Conservation (phyloP, 2,329 filamentous ascomycete species). For the Ciborinia camelliae region DNA sequence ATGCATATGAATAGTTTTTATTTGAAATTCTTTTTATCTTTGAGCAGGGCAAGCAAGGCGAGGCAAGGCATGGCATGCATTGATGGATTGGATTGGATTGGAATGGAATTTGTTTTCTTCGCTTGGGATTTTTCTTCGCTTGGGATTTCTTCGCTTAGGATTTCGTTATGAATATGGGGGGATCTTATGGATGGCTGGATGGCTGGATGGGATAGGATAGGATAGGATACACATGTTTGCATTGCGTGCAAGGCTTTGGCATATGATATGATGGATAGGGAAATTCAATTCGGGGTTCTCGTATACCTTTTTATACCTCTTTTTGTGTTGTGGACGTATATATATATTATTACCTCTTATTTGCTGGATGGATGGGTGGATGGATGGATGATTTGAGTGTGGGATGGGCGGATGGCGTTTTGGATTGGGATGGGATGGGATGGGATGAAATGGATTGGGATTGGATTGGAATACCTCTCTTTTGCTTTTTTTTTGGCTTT, state of each 20-base stretch:
- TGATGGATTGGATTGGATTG: constrained; percentile 2
- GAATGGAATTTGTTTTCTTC: background rate
- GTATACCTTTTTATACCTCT: too few relatives aligned
- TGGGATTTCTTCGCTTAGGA: background rate
- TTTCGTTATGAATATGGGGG: too few relatives aligned
- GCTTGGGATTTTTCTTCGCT: background rate
- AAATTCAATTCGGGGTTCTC: background rate
- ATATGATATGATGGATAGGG: constrained; percentile 10
- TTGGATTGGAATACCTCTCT: too few relatives aligned
- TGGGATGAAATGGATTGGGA: background rate
- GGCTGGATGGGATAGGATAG: too few relatives aligned
- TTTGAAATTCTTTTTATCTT: background rate
- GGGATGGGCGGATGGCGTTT: background rate
- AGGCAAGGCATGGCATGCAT: too few relatives aligned
- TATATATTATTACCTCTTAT: too few relatives aligned
- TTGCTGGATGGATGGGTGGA: background rate
- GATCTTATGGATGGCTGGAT: constrained; percentile 7
- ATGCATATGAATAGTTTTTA: background rate
- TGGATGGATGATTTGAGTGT: background rate
- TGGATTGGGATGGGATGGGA: background rate
- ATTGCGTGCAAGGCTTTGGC: constrained; percentile 16
- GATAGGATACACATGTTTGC: constrained; percentile 12
- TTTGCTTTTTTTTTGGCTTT: too few relatives aligned
- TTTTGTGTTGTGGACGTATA: background rate
- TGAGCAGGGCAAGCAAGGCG: background rate